Conservation (phyloP, 176 grass and related monocot genomes). For the Paspalum notatum region DNA sequence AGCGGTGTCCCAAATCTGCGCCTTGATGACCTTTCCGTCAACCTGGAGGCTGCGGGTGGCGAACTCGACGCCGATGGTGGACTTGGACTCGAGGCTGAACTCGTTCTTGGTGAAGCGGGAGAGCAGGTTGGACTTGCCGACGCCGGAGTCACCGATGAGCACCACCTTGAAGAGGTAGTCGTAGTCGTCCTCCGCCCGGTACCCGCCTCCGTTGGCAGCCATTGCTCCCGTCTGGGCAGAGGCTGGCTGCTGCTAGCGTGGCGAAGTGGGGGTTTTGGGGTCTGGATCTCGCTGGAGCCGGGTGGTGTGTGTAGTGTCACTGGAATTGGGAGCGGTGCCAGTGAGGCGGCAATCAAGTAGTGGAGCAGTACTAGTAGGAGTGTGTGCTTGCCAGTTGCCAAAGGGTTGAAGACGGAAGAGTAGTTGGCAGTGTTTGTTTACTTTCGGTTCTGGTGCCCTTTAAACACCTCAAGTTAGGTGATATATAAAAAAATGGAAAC, state of each 20-base stretch:
- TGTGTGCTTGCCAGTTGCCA: conserved; percentile 1
- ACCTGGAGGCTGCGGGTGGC: conserved; percentile 79
- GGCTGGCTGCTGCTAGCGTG: not conserved
- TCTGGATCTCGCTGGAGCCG: conserved; percentile 45
- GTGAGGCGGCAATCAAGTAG: conserved; percentile 12
- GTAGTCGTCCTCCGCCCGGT: conserved; percentile 91
- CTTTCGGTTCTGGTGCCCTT: not conserved
- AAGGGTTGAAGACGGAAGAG: not conserved
- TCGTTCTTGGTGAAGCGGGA: conserved; percentile 98
- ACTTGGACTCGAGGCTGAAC: conserved; percentile 97
- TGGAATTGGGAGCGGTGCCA: conserved; percentile 24
- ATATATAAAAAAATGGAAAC: not conserved
- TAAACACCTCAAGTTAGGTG: not conserved
- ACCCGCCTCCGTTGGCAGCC: conserved; percentile 58
- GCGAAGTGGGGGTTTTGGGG: not conserved
- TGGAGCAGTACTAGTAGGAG: not conserved
- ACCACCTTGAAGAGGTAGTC: conserved; percentile 98
- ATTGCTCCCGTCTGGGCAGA: conserved; percentile 28
- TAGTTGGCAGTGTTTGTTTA: conserved; percentile 7
- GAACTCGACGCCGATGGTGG: conserved; percentile 99
- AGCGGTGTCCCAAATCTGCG: conserved; percentile 84
- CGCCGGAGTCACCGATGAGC: conserved; percentile 93
- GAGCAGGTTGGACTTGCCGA: conserved; percentile 93
- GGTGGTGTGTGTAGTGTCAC: conserved; percentile 32
- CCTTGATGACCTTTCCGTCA: conserved; percentile 78